Base-by-base conservation (phyloP, 306 rosid species). In the Prunus mongolica region DNA sequence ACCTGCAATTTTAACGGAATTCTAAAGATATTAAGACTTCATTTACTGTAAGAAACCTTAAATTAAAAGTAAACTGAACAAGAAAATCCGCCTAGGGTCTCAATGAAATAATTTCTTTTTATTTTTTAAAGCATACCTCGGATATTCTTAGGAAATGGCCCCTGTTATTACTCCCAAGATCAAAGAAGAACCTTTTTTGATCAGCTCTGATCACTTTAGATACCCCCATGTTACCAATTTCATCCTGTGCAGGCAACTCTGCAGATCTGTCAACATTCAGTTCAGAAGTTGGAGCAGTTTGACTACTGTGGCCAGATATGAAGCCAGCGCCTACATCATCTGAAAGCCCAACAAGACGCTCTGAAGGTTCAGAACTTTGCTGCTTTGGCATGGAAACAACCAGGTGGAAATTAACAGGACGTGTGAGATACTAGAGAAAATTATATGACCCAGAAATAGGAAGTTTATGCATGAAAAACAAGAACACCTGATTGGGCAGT, bases 251-350 rank as follows among this genome's bases (percentile, higher is more conserved):
- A 8, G 93, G 93, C 83, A 91, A 87, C 62, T 92, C 98, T 30
- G 90, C 96, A 65, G 96, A 86, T 65, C 97, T 88, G 60, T 96
- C 97, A 64, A 82, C 92, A 76, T 88, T 95, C 88, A 91, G 83
- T 79, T 96, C 99, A 72, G 99, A 86, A 79, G 90, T 84, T 32
- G 97, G 79, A 32, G 89, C 86, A 72, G 96, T 88, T 80, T 96
- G 97, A 87, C 82, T 92, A 80, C 93, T 86, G 72, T 92, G 97
- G 65, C 99, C 97, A 65, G 99, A 88, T 79, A 96, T 96, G 89
- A 96, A 96, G 79, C 99, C 99, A 76, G 98, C 98, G 5, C 99
- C 99, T 79, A 96, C 99, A 75, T 96, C 99, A 78, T 96, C 99
- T 30, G 99, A 92, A 82, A 96, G 99, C 80, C 99, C 97, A 72